phyloP scores from a whole-genome alignment of 1,284 basidiomycete genomes.

The Tetrapyrgos nigripes region DNA sequence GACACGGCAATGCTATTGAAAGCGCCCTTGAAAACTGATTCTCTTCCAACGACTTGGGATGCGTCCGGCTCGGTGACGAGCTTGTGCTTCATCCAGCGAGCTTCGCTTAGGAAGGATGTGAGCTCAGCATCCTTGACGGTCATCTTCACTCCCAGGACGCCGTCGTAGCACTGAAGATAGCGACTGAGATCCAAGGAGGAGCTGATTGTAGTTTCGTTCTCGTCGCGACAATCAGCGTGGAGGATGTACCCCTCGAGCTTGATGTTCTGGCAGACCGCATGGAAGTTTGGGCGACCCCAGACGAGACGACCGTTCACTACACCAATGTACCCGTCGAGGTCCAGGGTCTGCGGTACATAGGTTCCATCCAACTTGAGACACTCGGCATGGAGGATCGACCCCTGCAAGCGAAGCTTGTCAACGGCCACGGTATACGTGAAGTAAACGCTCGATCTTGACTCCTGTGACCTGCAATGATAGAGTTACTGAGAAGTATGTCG shows the following conservation, averaged over 20 bases:
- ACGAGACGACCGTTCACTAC: slow-evolving; percentile 6
- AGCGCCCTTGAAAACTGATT: background rate
- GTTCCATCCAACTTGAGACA: background rate
- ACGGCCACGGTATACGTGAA: slow-evolving; percentile 2
- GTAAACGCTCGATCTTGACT: background rate
- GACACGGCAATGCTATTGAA: slow-evolving; percentile 1
- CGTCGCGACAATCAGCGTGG: background rate
- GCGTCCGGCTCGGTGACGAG: slow-evolving; percentile 3
- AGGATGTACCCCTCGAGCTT: slow-evolving; percentile 2
- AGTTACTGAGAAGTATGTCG: too few relatives aligned
- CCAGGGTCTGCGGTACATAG: background rate
- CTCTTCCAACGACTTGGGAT: background rate
- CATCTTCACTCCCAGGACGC: slow-evolving; percentile 5
- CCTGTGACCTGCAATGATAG: background rate
- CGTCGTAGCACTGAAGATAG: slow-evolving; percentile 8
- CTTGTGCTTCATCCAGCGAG: slow-evolving; percentile 7
- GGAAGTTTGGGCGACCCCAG: slow-evolving; percentile 7
- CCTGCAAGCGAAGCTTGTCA: background rate
- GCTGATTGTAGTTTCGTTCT: background rate
- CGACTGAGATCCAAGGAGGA: slow-evolving; percentile 13
- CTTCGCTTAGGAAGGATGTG: background rate
- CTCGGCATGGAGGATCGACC: background rate
- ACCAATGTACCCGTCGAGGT: slow-evolving; percentile 7
- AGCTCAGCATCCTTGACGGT: background rate
- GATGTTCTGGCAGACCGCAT: background rate